Evolutionary conservation across 2,329 filamentous ascomycete genomes (phyloP).

Genomic region (Rutstroemia sp.): DNA sequence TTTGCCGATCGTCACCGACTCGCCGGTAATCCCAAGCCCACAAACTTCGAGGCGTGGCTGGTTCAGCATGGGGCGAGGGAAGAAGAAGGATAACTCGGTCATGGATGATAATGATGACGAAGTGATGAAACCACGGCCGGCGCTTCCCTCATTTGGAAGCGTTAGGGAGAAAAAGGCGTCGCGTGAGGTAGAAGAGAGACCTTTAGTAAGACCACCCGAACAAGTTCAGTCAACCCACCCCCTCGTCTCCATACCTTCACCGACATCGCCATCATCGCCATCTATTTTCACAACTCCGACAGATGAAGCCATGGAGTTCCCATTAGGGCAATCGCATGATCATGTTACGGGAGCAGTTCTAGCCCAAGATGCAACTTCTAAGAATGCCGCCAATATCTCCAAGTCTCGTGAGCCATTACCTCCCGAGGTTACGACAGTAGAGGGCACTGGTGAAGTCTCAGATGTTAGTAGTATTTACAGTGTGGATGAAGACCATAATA

Average conservation of each 20-base stretch:
- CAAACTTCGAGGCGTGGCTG: slow-evolving; percentile 40
- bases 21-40: slow-evolving; percentile 34
- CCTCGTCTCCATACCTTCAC: neutral
- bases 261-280: slow-evolving; percentile 20
- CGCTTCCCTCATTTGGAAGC: slow-evolving; percentile 68
- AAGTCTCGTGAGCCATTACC: slow-evolving; percentile 58
- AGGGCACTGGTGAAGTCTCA: slow-evolving; percentile 56
- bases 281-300: slow-evolving; percentile 16
- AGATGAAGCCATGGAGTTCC: slow-evolving; percentile 16
- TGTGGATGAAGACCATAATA: slow-evolving; percentile 17
- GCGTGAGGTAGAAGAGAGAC: slow-evolving; percentile 47
- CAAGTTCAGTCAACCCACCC: slow-evolving; percentile 24
- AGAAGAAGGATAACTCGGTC: slow-evolving; percentile 40
- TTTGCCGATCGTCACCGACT: slow-evolving; percentile 33
- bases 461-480: slow-evolving; percentile 41
- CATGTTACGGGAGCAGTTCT: slow-evolving; percentile 49
- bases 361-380: slow-evolving; percentile 44
- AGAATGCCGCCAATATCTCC: slow-evolving; percentile 48
- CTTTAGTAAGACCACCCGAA: slow-evolving; percentile 48
- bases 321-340: slow-evolving; percentile 46
- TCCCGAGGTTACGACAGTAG: slow-evolving; percentile 62
- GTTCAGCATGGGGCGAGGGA: slow-evolving; percentile 43
- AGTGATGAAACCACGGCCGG: slow-evolving; percentile 66
- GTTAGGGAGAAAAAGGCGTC: slow-evolving; percentile 55
- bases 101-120: slow-evolving; percentile 55